Evolutionary conservation across 148 eudicot genomes (phyloP).

Genomic region (Persicaria maculosa): DNA sequence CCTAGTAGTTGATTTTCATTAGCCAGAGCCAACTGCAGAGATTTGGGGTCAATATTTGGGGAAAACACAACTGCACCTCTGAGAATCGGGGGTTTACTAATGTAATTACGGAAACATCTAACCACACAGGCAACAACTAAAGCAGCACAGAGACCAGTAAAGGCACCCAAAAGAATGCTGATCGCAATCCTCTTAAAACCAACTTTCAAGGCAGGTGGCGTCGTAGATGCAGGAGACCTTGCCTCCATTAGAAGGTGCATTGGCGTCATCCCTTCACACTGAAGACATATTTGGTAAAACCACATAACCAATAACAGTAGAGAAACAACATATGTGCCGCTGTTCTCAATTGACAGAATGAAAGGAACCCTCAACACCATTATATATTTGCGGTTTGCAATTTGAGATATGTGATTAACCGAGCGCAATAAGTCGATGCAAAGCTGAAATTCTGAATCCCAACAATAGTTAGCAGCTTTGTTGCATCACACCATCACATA

Average conservation of each 20-base stretch:
- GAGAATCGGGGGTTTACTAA: slow-evolving; percentile 56
- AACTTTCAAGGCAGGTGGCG: slow-evolving; percentile 19
- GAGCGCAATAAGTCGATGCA: no score
- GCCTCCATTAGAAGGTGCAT: slow-evolving; percentile 11
- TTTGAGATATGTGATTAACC: not conserved
- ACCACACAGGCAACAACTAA: slow-evolving; percentile 45
- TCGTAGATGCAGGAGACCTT: slow-evolving; percentile 10
- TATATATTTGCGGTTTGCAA: not conserved
- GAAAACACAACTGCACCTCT: slow-evolving; percentile 83
- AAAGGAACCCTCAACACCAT: slow-evolving; percentile 1
- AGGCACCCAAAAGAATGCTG: slow-evolving; percentile 52
- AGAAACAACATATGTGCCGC: not conserved
- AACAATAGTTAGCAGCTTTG: not conserved
- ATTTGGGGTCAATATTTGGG: slow-evolving; percentile 51
- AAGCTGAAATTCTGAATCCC: not conserved
- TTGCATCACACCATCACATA: not conserved
- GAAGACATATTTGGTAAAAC: slow-evolving; percentile 2
- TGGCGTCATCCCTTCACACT: slow-evolving; percentile 9
- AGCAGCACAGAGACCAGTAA: slow-evolving; percentile 44
- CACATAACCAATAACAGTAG: not conserved
- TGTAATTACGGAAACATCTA: slow-evolving; percentile 43
- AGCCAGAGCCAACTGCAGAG: slow-evolving; percentile 55
- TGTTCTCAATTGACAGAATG: not conserved
- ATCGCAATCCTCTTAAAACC: slow-evolving; percentile 34
- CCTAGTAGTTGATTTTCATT: slow-evolving; percentile 49